phyloP scores from a whole-genome alignment of 176 grass and related monocot species.

The Zoysia pacifica region DNA sequence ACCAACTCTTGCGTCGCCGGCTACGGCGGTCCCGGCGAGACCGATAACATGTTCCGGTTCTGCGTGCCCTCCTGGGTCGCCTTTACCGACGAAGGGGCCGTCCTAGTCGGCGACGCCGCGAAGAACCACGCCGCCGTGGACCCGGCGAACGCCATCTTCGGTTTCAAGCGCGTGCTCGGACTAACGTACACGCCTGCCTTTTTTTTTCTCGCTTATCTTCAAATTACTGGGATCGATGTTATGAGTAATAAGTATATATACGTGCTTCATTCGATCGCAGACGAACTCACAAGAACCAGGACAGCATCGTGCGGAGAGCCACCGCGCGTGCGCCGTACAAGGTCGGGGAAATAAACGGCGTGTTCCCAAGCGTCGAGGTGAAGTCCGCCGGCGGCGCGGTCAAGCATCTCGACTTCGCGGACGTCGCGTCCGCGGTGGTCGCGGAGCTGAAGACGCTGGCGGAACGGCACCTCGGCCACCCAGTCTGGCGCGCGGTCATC shows the following conservation, averaged over 20 bases:
- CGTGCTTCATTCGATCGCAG: no score
- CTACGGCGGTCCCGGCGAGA: not conserved
- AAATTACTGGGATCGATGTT: no score
- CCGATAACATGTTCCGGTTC: not conserved
- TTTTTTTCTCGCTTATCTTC: no score
- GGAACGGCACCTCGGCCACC: slow-evolving; percentile 11
- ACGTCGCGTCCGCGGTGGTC: slow-evolving; percentile 1
- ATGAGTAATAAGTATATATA: no score
- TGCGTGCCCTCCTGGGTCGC: slow-evolving; percentile 24
- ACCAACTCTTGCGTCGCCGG: slow-evolving; percentile 26
- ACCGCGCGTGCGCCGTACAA: not conserved
- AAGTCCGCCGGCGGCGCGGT: no score
- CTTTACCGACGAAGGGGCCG: not conserved
- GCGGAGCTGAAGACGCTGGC: not conserved
- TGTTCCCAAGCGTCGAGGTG: not conserved
- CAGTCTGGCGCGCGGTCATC: not conserved
- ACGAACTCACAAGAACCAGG: not conserved
- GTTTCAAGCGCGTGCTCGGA: slow-evolving; percentile 13
- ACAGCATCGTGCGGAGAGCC: not conserved
- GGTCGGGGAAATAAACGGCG: not conserved
- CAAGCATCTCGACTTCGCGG: not conserved
- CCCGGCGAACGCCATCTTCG: not conserved
- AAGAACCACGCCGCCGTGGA: not conserved
- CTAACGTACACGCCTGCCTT: not conserved
- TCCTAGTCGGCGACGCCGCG: slow-evolving; percentile 24